Evolutionary conservation across 2,329 filamentous ascomycete species (phyloP), one percentile per base, ranked within the genome.

Genomic region (Sporothrix protearum): DNA sequence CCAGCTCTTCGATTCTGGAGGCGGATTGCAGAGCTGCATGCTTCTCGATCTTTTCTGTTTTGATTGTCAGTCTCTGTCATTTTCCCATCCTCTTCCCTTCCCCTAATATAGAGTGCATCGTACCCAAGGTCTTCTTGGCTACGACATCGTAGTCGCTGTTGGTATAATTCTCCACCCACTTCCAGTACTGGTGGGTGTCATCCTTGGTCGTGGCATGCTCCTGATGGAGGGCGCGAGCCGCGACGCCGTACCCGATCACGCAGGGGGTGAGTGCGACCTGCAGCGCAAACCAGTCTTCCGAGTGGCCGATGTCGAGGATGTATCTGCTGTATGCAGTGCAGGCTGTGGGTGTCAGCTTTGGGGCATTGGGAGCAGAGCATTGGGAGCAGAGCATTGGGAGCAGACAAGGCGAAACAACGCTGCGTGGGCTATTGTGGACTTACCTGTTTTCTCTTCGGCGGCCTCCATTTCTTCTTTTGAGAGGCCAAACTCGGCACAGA

Each of bases 111-210:
- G 10, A 53, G 9, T 16, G 19, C 33, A 36, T 78, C 86, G 80
- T 82, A 93, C 92, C 88, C 70, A 86, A 88, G 28, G 92, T 93
- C 2, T 88, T 84, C 74, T 83, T 84, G 70, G 96, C 92, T 6
- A 92, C 92, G 73, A 89, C 84, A 0, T 84, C 81, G 75, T 97
- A 97, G 78, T 96, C 92, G 0, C 92, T 89, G 1, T 90, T 91
- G 19, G 92, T 87, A 78, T 97, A 98, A 77, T 93, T 96, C 78
- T 94, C 85, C 75, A 98, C 93, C 95, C 95, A 98, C 61, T 89
- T 87, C 91, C 92, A 96, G 82, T 97, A 98, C 22, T 82, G 84
- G 78, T 95, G 96, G 0, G 84, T 88, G 14, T 91, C 84, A 51
- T 85, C 84, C 73, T 83, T 83, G 47, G 89, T 91, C n/a, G 82